Percentiles rank a stretch among this genome's conserved stretches.
phyloP scores from a whole-genome alignment of 2,329 filamentous ascomycete genomes.

The Sporothrix sp. region DNA sequence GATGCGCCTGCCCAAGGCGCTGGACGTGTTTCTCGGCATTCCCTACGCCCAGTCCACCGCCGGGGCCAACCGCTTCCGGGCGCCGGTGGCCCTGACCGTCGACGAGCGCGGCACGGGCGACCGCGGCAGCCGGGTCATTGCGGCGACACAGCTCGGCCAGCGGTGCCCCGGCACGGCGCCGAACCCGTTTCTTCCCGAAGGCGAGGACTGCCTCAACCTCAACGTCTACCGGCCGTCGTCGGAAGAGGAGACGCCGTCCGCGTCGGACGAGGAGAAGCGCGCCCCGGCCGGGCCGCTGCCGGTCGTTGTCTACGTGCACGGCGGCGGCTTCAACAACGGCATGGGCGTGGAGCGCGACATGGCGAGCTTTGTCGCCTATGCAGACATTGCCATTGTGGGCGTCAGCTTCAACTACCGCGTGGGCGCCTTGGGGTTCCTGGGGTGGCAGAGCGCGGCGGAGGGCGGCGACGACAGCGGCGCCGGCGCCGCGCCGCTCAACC shows the following conservation, averaged over 20 bases:
- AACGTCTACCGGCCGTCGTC: slow-evolving; percentile 36
- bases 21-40: slow-evolving; percentile 41
- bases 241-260: neutral
- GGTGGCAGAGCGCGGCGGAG: slow-evolving; percentile 19
- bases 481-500: slow-evolving; percentile 49
- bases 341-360: slow-evolving; percentile 47
- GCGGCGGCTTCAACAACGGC: slow-evolving; percentile 52
- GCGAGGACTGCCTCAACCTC: slow-evolving; percentile 44
- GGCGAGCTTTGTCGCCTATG: slow-evolving; percentile 50
- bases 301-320: slow-evolving; percentile 53
- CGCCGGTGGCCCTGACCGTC: slow-evolving; percentile 26
- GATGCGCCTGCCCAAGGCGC: slow-evolving; percentile 25
- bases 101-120: slow-evolving; percentile 6
- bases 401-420: slow-evolving; percentile 56
- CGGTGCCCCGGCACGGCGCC: slow-evolving; percentile 15
- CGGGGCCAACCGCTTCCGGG: slow-evolving; percentile 37
- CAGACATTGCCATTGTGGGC: slow-evolving; percentile 42
- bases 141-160: slow-evolving; percentile 12
- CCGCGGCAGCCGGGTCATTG: neutral
- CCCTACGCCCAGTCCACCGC: slow-evolving; percentile 37
- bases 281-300: slow-evolving; percentile 27
- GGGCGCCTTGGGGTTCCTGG: slow-evolving; percentile 59
- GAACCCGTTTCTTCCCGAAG: slow-evolving; percentile 17
- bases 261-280: neutral
- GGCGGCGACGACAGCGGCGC: slow-evolving; percentile 29